Conservation (phyloP, 768 basidiomycete species). For the Punctularia strigosozonata region DNA sequence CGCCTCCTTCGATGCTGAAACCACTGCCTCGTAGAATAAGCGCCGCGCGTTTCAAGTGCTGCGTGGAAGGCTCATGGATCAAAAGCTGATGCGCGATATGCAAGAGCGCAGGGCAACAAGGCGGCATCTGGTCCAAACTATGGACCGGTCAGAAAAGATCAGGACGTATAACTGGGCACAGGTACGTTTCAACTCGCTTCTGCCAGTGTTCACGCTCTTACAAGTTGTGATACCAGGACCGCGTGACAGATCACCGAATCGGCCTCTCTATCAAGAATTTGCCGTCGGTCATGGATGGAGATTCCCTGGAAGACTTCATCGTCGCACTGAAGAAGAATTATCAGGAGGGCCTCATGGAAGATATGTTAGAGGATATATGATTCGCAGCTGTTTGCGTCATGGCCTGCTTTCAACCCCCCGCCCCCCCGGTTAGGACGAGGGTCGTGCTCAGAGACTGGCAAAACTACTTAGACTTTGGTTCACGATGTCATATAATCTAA, state of each 20-base stretch:
- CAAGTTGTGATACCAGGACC: slow-evolving; percentile 40
- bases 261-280: slow-evolving; percentile 65
- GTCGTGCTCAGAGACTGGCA: too few species aligned
- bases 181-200: slow-evolving; percentile 24
- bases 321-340: slow-evolving; percentile 36
- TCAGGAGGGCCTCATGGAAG: slow-evolving; percentile 14
- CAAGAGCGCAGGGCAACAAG: slow-evolving; percentile 59
- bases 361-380: background rate
- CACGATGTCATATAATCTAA: too few species aligned
- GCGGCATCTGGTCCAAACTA: slow-evolving; percentile 63
- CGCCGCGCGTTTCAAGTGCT: slow-evolving; percentile 91
- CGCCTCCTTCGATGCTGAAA: background rate
- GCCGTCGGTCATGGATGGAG: slow-evolving; percentile 52
- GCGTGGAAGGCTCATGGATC: slow-evolving; percentile 73
- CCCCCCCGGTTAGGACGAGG: too few species aligned
- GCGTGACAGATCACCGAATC: slow-evolving; percentile 88
- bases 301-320: slow-evolving; percentile 45
- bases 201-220: background rate
- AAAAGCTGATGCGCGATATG: slow-evolving; percentile 59
- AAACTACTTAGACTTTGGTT: too few species aligned
- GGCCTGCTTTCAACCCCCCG: too few species aligned
- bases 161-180: slow-evolving; percentile 93
- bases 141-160: slow-evolving; percentile 89
- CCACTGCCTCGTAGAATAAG: slow-evolving; percentile 48
- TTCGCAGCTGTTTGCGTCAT: too few species aligned